Percentiles rank a stretch among this genome's conserved stretches.
Evolutionary conservation across 75 land plant species (phyloP).

Genomic region (Picea glauca): DNA sequence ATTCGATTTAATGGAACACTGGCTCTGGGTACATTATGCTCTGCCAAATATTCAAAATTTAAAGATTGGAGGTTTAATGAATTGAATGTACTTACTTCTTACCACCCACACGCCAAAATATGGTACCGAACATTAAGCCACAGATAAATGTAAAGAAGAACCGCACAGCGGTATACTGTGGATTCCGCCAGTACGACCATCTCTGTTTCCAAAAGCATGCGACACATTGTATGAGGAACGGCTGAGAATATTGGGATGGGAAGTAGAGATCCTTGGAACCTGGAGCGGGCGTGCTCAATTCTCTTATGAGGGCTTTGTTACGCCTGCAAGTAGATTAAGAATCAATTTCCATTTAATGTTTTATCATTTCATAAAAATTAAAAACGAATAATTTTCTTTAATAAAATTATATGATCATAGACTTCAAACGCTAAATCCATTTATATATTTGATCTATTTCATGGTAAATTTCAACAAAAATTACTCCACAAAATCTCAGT

Average conservation of each 20-base stretch:
- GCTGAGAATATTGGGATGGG: slow-evolving; percentile 59
- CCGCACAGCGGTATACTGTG: slow-evolving; percentile 74
- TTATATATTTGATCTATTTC: too few species aligned
- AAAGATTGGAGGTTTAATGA: background rate
- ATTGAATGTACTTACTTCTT: slow-evolving; percentile 37
- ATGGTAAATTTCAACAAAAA: too few species aligned
- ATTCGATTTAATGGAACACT: too few species aligned
- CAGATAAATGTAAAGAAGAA: slow-evolving; percentile 50
- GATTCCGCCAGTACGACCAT: slow-evolving; percentile 82
- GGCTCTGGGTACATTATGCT: too few species aligned
- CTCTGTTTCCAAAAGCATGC: slow-evolving; percentile 68
- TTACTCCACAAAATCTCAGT: too few species aligned
- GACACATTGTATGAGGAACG: slow-evolving; percentile 44
- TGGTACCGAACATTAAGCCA: slow-evolving; percentile 65
- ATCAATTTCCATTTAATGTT: too few species aligned
- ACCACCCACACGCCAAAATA: slow-evolving; percentile 64
- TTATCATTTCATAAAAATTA: too few species aligned
- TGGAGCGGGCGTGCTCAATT: slow-evolving; percentile 62
- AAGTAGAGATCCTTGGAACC: slow-evolving; percentile 67
- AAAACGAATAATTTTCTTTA: too few species aligned
- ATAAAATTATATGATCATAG: too few species aligned
- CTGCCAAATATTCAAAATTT: background rate
- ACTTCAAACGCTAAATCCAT: too few species aligned
- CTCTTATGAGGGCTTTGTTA: slow-evolving; percentile 40
- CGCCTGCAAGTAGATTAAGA: slow-evolving; percentile 31